Evolutionary conservation across 2,329 filamentous ascomycete species (phyloP), one percentile per base, ranked within the genome.

Genomic region (Colletotrichum chrysophilum): DNA sequence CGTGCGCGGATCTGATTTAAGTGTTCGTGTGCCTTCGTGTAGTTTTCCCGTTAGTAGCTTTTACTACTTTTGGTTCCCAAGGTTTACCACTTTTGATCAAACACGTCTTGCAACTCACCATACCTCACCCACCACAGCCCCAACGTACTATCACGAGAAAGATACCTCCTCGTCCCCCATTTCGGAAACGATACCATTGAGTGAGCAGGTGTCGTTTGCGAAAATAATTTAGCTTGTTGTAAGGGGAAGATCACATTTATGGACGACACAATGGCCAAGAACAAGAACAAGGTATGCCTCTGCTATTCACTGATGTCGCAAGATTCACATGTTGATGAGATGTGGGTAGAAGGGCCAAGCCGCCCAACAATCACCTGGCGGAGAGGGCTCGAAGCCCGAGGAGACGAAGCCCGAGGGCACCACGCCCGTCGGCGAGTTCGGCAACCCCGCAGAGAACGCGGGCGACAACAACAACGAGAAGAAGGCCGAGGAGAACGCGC

Each of bases 201-300:
- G 43, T 52, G n/a, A 13, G 43, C n/a, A 52, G 43, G 43, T 52
- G 43, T 52, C 43, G 43, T 21, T 52, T 52, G 43, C 43, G 43
- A 52, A 52, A 13, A 7, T 3, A 3, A 52, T 2, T 52, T 52
- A 52, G 43, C 12, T 21, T 7, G n/a, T 21, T 24, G 43, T 52
- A 52, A 52, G 43, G 43, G 43, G 43, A 52, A 52, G 43, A 38
- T 52, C 43, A 66, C 43, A 64, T 65, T 70, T 58, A 66, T 70
- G 67, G 64, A 71, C 64, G 69, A 71, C 68, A 75, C 71, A 60
- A 77, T 77, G 76, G 76, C 68, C 68, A 71, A 56, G 48, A 76
- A 75, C 71, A 75, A 73, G 64, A 75, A 66, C 68, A 77, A 75
- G 71, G 76, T 77, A 72, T 60, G 76, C 24, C 28, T 5, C 5